Conservation (phyloP, 2,329 filamentous ascomycete genomes). For the Tolypocladium capitatum region DNA sequence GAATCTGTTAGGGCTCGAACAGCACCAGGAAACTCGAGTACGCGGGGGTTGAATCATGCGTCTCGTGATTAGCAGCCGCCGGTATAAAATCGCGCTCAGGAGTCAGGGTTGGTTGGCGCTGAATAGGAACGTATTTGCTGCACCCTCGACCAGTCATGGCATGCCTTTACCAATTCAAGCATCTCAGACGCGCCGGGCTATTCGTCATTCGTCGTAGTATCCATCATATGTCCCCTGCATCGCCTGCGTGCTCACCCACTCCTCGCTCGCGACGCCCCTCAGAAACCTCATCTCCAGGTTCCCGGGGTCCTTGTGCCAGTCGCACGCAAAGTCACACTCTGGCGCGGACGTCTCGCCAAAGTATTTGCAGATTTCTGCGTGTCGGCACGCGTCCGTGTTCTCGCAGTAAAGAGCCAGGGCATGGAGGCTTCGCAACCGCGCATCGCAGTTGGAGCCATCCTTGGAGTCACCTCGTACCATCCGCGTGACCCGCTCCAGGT, state of each 20-base stretch:
- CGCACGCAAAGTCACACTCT: slow-evolving; percentile 61
- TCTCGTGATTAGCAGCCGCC: not conserved
- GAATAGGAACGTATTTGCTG: not conserved
- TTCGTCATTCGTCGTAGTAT: slow-evolving; percentile 31
- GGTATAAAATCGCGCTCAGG: not conserved
- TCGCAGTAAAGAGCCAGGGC: slow-evolving; percentile 74
- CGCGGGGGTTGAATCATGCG: not conserved
- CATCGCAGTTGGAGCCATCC: slow-evolving; percentile 28
- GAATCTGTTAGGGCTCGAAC: not conserved
- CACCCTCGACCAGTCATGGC: not conserved
- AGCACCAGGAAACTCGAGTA: not conserved
- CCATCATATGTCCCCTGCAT: slow-evolving; percentile 43
- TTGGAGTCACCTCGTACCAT: slow-evolving; percentile 35
- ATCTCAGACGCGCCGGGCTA: too few species aligned
- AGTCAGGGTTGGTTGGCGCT: too few species aligned
- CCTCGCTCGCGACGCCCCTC: slow-evolving; percentile 43
- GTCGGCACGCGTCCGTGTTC: slow-evolving; percentile 57
- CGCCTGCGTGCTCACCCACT: slow-evolving; percentile 51
- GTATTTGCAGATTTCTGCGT: slow-evolving; percentile 61
- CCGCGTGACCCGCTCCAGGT: slow-evolving; percentile 59
- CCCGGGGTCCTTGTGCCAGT: slow-evolving; percentile 58
- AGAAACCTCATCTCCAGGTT: slow-evolving; percentile 44
- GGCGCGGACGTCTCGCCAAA: slow-evolving; percentile 54
- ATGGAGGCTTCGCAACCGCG: slow-evolving; percentile 49
- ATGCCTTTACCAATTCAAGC: not conserved